Base-by-base conservation (phyloP, 2,329 filamentous ascomycete species). In the Sporothrix sp. region DNA sequence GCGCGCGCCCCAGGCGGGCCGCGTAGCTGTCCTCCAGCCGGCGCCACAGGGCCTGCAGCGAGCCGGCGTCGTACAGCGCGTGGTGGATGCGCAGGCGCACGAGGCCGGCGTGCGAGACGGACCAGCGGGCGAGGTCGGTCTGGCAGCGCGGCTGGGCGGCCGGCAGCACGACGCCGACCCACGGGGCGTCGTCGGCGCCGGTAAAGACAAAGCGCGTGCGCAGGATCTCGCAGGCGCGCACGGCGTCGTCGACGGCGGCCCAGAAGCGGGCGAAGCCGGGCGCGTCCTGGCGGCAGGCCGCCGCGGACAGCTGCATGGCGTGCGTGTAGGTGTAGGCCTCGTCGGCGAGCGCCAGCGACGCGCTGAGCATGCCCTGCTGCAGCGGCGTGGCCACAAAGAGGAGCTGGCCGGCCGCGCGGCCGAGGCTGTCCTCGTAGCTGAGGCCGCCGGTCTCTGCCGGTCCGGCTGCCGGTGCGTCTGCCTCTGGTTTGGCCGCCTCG, bases 341-440 rank as follows among this genome's bases (percentile, higher is more conserved):
- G 33, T 52, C 53, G 11, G 45, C 50, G 9, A 58, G 52, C 5
- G 59, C 58, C 28, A 58, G 25, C 16, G 59, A 58, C 8, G 56
- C 55, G 35, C 57, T 59, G 20, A 60, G 57, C 59, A 60, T 60
- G 30, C 58, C 58, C 48, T 59, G 56, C 38, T 60, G 59, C 2
- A 60, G 57, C 4, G 59, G 59, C 14, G 59, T 60, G 13, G 59
- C 58, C 7, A 60, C 42, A 28, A 60, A 60, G 6, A 60, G 18
- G 13, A 60, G 50, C 27, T 58, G 55, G 6, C 43, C 40, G 4
- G 59, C 56, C 1, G 59, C 50, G 4, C 47, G 45, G n/a, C 32
- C 18, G 23, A 60, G 39, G 9, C 35, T 56, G 33, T 53, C 27
- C 8, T 56, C 52, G 23, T 58, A 57, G 13, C 32, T 35, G 20